Base-by-base conservation (phyloP, 176 grass and related monocot species). In the Ampelocalamus luodianensis region DNA sequence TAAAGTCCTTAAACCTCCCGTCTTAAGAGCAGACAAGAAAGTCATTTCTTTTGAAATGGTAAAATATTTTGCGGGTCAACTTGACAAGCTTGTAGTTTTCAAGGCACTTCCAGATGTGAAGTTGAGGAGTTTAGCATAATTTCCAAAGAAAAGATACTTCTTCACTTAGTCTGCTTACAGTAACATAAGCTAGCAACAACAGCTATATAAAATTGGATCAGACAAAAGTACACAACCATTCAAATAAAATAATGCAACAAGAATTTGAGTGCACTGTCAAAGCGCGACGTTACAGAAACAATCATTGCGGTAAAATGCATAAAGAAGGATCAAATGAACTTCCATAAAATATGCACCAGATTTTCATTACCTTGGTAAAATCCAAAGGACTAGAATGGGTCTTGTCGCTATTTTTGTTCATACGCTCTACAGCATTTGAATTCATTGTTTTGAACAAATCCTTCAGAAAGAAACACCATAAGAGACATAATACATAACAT, bases 371-470 rank as follows among this genome's bases (percentile, higher is more conserved):
- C 85, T 75, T 80, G 82, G 66, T 87, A 81, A 98, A 93, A 92
- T 98, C 91, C 73, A 87, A 68, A 62, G 89, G 89, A 81, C 85
- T 87, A 18, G 95, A 94, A 62, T 83, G 89, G 45, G 85, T 90
- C 81, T 81, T 84, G 42, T 94, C 93, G 48, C 68, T 91, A 72
- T 62, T 75, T 82, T 70, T 88, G 51, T 91, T 89, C 80, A 93
- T 79, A 59, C 76, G 50, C 4, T 85, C 49, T 37, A 92, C 24
- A 79, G 83, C 85, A 46, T 46, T 17, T 38, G 76, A 34, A 87
- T 98, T 98, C 93, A 95, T 93, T 68, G 93, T 89, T 93, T 95
- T 98, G 89, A 98, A 98, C 56, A 98, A 85, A 95, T 98, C 96
- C 96, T 98, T 90, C 65, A 78, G 10, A 63, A 77, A 78, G n/a